A percentile compares a stretch with the other conserved stretches of the same genome.
phyloP scores from a whole-genome alignment of 2,329 filamentous ascomycete species.

The Diaporthe ampelina region DNA sequence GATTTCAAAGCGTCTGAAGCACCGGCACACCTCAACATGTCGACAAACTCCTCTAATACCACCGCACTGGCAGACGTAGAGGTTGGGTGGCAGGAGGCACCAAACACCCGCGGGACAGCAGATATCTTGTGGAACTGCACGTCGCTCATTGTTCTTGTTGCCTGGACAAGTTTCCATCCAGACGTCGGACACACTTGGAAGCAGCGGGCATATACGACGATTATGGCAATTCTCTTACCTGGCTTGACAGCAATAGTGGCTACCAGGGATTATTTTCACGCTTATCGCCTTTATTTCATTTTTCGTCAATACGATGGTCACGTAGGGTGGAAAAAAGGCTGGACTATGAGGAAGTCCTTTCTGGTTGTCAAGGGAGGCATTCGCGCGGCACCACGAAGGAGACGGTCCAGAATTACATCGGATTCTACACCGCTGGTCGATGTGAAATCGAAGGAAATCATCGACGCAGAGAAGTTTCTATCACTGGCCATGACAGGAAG shows the following conservation, averaged over 20 bases:
- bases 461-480: neutral
- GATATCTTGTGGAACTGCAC: neutral
- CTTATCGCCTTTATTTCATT: too few relatives aligned
- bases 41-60: too few relatives aligned
- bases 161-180: neutral
- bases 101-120: too few relatives aligned
- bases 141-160: neutral
- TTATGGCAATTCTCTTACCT: neutral
- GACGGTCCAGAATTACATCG: neutral
- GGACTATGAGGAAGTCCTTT: neutral
- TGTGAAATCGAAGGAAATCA: neutral
- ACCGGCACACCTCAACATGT: too few relatives aligned
- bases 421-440: neutral
- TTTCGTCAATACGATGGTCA: neutral
- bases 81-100: too few relatives aligned
- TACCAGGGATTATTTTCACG: neutral
- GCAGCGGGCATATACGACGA: neutral
- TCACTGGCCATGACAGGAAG: neutral
- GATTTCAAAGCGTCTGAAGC: too few relatives aligned
- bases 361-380: neutral
- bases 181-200: neutral
- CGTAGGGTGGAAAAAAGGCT: neutral
- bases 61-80: too few relatives aligned
- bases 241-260: neutral
- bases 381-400: accelerated